Evolutionary conservation across 2,329 filamentous ascomycete species (phyloP), one percentile per base, ranked within the genome.

Genomic region (Orbilia oligospora): DNA sequence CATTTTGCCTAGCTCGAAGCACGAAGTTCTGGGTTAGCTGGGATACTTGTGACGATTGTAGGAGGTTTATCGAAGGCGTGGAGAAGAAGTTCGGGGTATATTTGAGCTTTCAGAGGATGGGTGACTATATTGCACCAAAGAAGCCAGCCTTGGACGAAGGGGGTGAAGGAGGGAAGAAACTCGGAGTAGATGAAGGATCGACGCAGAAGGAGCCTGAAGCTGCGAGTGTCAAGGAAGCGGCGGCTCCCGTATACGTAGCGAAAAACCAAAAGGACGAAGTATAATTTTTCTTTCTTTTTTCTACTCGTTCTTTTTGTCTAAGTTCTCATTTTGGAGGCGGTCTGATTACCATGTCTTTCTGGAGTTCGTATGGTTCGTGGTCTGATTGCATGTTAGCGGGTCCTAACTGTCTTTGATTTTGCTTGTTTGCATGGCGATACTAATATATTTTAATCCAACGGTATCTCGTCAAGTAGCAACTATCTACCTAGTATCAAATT

Each of bases 21-120:
- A 67, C 41, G 5, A 66, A 64, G 63, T 78, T 78, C 22, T 78
- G 75, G 75, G 68, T 78, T 38, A 78, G 75, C 22, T 58, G 41
- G 9, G 64, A 72, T 63, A 69, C 69, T 33, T 78, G 75, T 30
- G 75, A 78, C 9, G 75, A 78, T 27, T 78, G 75, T 36, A 49
- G 68, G 30, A 64, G n/a, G 18, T 78, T 78, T 56, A 68, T 78
- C 20, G 38, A 24, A 22, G 64, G 46, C 0, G 68, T 78, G 24
- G 24, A 65, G 14, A 72, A 49, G 64, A 78, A 78, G 46, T 77
- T 77, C 44, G 64, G 24, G 18, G 9, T 78, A 1, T 30, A 30
- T 30, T 46, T 78, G 63, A 69, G 68, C 20, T 78, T 78, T 51
- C 22, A 55, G 14, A 68, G 27, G 68, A 78, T 78, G 75, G 36